These are phyloP conservation scores for Salvia miltiorrhiza DNA, from an alignment of 257 asterid genomes.

Conservation along the genomic window DNA sequence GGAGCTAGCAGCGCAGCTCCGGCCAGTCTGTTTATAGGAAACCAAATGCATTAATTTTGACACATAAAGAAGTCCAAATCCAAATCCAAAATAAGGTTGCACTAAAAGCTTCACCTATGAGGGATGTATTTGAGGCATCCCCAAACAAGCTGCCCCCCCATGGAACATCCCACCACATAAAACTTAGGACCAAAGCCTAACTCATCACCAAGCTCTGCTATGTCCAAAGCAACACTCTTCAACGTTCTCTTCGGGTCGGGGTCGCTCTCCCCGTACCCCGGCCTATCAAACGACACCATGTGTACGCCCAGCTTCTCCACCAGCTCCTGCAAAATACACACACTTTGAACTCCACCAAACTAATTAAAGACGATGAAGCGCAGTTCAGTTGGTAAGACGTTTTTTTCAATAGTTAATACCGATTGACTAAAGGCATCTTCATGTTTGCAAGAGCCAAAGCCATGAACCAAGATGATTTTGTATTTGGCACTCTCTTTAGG, in stretches of 20 bases:
- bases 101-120: conserved; percentile 32
- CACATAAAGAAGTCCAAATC: too few relatives aligned
- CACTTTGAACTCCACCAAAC: not conserved
- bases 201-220: conserved; percentile 65
- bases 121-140: conserved; percentile 75
- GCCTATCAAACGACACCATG: conserved; percentile 65
- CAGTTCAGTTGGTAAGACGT: too few relatives aligned
- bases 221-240: conserved; percentile 50
- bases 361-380: too few relatives aligned
- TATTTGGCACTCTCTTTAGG: conserved; percentile 56
- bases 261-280: conserved; percentile 82
- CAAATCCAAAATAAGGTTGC: too few relatives aligned
- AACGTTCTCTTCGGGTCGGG: conserved; percentile 56
- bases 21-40: conserved; percentile 41
- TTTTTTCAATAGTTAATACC: conserved; percentile 31
- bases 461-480: conserved; percentile 58
- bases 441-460: conserved; percentile 56
- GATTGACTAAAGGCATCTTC: conserved; percentile 46
- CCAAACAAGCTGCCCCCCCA: conserved; percentile 76
- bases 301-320: conserved; percentile 50
- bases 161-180: conserved; percentile 53
- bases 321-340: conserved; percentile 33
- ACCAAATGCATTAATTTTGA: not conserved
- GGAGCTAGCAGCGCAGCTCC: conserved; percentile 66
- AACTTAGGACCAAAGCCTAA: conserved; percentile 60